Percentiles rank a stretch among this genome's conserved stretches.
Evolutionary conservation across 495 filamentous ascomycete species (phyloP).

Genomic region (Evernia prunastri): DNA sequence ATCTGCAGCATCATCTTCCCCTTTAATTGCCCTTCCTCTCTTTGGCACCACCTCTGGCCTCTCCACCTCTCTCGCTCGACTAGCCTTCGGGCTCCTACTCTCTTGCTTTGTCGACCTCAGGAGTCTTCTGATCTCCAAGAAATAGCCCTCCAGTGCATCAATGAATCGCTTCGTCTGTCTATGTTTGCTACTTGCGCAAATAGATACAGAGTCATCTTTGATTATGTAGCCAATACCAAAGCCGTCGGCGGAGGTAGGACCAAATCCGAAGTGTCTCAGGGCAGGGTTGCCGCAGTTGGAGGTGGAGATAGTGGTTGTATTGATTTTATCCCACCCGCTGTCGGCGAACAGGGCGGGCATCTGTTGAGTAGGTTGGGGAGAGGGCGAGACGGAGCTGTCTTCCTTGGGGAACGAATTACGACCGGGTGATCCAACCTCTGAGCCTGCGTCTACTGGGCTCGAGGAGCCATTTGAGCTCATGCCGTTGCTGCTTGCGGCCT

Average conservation of each 20-base stretch:
- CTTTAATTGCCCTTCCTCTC: constrained; percentile 41
- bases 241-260: constrained; percentile 86
- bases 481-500: constrained; percentile 48
- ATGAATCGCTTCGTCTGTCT: constrained; percentile 86
- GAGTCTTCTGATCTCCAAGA: constrained; percentile 82
- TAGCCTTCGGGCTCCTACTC: constrained; percentile 47
- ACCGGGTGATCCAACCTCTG: constrained; percentile 48
- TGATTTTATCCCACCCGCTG: constrained; percentile 85
- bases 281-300: constrained; percentile 99
- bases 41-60: constrained; percentile 39
- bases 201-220: constrained; percentile 88
- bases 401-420: constrained; percentile 47
- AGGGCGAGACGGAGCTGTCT: constrained; percentile 32
- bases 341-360: constrained; percentile 84
- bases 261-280: constrained; percentile 94
- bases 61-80: constrained; percentile 62
- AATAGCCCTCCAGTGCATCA: constrained; percentile 80
- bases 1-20: constrained; percentile 46
- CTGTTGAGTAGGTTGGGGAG: constrained; percentile 28
- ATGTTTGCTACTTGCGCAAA: constrained; percentile 89
- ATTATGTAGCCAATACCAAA: constrained; percentile 99
- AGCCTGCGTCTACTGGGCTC: constrained; percentile 45
- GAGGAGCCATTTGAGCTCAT: constrained; percentile 53
- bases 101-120: constrained; percentile 59
- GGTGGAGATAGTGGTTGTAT: constrained; percentile 88